These are phyloP conservation scores for Thymus mandschuricus DNA, from an alignment of 257 asterid genomes.

Conservation along the genomic window DNA sequence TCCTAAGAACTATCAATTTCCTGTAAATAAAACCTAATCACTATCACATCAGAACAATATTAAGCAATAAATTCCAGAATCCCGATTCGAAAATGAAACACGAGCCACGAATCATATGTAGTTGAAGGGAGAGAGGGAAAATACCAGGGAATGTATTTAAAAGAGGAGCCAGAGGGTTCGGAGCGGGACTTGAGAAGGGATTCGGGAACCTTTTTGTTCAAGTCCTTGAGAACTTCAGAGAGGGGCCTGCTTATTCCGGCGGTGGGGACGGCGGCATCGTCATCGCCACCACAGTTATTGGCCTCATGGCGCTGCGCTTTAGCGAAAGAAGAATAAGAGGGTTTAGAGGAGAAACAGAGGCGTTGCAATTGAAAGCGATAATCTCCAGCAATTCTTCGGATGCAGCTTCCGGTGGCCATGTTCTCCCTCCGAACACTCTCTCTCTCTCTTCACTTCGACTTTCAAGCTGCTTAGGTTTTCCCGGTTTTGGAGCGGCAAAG, in stretches of 20 bases:
- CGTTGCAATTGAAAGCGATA: slow-evolving; percentile 20
- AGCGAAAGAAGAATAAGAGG: slow-evolving; percentile 14
- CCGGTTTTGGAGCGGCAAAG: neutral
- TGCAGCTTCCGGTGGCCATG: slow-evolving; percentile 25
- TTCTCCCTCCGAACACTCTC: neutral
- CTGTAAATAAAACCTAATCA: no score
- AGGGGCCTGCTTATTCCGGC: slow-evolving; percentile 75
- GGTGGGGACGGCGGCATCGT: slow-evolving; percentile 34
- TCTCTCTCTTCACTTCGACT: neutral
- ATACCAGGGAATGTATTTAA: slow-evolving; percentile 81
- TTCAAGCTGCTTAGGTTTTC: neutral
- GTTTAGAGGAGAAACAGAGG: slow-evolving; percentile 33
- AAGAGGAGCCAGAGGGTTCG: slow-evolving; percentile 50
- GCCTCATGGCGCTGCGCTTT: slow-evolving; percentile 13
- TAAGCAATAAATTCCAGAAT: neutral
- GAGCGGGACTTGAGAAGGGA: slow-evolving; percentile 54
- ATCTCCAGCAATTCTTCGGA: slow-evolving; percentile 13
- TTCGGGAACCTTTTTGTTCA: slow-evolving; percentile 86
- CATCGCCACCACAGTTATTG: slow-evolving; percentile 31
- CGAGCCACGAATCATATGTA: neutral
- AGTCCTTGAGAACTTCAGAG: slow-evolving; percentile 65
- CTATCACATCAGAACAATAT: neutral
- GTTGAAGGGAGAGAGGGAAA: neutral
- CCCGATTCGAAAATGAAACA: neutral
- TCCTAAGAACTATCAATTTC: neutral